Percentiles rank a stretch among this genome's conserved stretches.
Conservation (phyloP, 345 rosid species). For the Populus deltoides region DNA sequence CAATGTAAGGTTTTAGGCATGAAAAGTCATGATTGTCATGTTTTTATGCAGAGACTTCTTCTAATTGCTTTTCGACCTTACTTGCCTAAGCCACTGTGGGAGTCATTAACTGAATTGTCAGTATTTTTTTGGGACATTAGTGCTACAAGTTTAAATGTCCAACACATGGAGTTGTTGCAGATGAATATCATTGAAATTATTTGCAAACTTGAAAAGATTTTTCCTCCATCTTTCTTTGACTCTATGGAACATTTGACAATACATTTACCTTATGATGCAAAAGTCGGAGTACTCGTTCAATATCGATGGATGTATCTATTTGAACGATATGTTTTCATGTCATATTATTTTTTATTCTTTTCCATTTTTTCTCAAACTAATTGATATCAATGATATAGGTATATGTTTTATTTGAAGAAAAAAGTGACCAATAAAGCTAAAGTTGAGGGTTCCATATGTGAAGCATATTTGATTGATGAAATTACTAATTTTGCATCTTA, state of each 20-base stretch:
- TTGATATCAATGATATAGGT: background rate
- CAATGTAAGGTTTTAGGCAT: background rate
- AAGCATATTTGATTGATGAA: too few relatives aligned
- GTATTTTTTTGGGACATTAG: background rate
- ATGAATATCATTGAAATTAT: background rate
- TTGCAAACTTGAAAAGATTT: background rate
- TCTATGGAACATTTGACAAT: background rate
- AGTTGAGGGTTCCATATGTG: too few relatives aligned
- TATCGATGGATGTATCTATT: conserved; percentile 13
- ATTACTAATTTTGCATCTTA: background rate
- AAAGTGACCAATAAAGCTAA: too few relatives aligned
- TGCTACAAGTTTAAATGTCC: background rate
- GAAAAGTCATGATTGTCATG: conserved; percentile 3
- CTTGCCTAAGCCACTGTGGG: background rate
- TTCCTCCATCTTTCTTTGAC: background rate
- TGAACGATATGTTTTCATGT: background rate
- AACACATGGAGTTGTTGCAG: background rate
- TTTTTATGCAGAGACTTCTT: background rate
- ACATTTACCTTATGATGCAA: background rate
- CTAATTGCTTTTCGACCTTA: background rate
- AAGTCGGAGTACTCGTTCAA: background rate
- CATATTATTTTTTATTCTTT: background rate
- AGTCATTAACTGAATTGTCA: background rate
- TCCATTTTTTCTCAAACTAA: background rate
- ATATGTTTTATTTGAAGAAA: too few relatives aligned